Conservation (phyloP, 208 protist genomes). For the Trypanosoma grayi region DNA sequence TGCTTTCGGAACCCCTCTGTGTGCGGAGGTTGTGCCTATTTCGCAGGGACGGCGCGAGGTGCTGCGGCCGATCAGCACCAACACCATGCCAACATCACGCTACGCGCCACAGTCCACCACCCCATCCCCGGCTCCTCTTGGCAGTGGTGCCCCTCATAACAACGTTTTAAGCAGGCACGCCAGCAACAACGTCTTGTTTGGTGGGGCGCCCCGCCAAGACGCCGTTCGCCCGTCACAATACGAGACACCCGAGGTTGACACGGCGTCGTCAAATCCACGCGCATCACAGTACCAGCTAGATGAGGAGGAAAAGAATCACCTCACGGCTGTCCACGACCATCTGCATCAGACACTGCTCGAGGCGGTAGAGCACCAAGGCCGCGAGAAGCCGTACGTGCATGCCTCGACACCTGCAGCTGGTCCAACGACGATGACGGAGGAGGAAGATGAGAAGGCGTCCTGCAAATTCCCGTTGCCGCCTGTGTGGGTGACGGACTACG, state of each 20-base stretch:
- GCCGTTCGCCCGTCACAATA: not conserved
- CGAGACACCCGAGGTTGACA: not conserved
- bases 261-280: not conserved
- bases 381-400: not conserved
- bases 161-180: too few species aligned
- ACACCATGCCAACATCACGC: conserved; percentile 19
- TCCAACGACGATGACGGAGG: not conserved
- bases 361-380: not conserved
- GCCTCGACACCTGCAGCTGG: not conserved
- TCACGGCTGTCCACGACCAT: conserved; percentile 64
- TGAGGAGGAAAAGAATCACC: conserved; percentile 44
- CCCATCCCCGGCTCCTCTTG: not conserved
- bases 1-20: conserved; percentile 1
- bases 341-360: conserved; percentile 57
- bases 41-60: conserved; percentile 37
- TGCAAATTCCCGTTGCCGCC: conserved; percentile 26
- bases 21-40: conserved; percentile 10
- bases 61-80: conserved; percentile 47
- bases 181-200: not conserved
- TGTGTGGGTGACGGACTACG: conserved; percentile 91
- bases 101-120: conserved; percentile 12
- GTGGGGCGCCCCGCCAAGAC: not conserved
- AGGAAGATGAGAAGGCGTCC: conserved; percentile 13
- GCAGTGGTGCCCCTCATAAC: not conserved
- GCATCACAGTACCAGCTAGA: conserved; percentile 18